Conservation (phyloP, 1,284 basidiomycete genomes). For the Bjerkandera adusta region DNA sequence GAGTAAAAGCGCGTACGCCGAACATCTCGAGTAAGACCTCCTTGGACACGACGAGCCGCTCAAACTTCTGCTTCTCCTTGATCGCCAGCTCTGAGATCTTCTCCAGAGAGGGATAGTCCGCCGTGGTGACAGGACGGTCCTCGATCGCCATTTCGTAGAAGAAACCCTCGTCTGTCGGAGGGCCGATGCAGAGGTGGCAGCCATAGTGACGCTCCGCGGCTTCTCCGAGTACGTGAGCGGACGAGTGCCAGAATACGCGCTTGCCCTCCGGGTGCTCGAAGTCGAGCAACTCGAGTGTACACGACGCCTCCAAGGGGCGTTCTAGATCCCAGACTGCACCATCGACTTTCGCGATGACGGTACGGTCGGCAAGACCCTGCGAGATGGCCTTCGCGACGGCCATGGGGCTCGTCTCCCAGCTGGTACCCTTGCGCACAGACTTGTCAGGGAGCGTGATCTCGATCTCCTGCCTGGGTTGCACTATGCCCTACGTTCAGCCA, state of each 20-base stretch:
- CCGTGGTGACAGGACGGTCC: slow-evolving; percentile 68
- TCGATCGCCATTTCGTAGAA: slow-evolving; percentile 97
- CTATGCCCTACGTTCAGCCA: too few species aligned
- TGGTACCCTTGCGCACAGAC: slow-evolving; percentile 76
- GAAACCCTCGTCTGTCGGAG: slow-evolving; percentile 98
- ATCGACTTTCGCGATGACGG: slow-evolving; percentile 95
- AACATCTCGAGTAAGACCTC: slow-evolving; percentile 98
- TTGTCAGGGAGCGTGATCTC: slow-evolving; percentile 88
- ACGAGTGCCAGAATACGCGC: slow-evolving; percentile 99
- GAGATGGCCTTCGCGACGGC: slow-evolving; percentile 87
- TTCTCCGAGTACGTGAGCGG: slow-evolving; percentile 98
- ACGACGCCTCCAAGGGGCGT: slow-evolving; percentile 84
- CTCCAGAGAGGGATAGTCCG: slow-evolving; percentile 90
- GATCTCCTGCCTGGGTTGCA: slow-evolving; percentile 86
- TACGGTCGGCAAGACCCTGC: slow-evolving; percentile 85
- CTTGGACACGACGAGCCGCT: slow-evolving; percentile 91
- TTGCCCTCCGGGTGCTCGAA: slow-evolving; percentile 97
- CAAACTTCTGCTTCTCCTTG: slow-evolving; percentile 98
- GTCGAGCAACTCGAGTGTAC: slow-evolving; percentile 85
- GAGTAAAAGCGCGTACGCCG: slow-evolving; percentile 50
- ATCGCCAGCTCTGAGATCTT: slow-evolving; percentile 85
- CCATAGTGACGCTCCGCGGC: slow-evolving; percentile 96
- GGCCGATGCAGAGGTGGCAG: slow-evolving; percentile 96
- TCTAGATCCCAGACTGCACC: slow-evolving; percentile 94
- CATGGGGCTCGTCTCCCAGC: slow-evolving; percentile 98